Evolutionary conservation across 2,329 filamentous ascomycete genomes (phyloP).

Genomic region (Ceratocystis ficicola): DNA sequence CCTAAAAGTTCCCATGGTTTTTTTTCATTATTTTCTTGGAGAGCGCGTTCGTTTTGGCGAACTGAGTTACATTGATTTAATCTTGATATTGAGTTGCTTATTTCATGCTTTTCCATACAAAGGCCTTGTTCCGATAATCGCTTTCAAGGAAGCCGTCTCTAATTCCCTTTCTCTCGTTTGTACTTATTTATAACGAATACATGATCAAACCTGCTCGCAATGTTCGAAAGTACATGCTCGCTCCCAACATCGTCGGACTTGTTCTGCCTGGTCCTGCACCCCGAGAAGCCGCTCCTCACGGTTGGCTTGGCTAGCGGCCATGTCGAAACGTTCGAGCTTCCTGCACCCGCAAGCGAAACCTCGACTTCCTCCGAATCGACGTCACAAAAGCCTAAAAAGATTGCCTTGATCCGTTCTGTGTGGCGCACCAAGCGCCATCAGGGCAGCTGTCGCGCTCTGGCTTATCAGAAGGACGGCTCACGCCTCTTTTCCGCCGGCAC

Average conservation of each 20-base stretch:
- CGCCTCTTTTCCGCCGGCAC: constrained; percentile 56
- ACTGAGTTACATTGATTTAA: background rate
- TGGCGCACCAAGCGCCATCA: constrained; percentile 89
- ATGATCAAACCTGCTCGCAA: constrained; percentile 30
- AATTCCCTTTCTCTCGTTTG: background rate
- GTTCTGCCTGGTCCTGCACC: constrained; percentile 80
- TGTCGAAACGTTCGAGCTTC: constrained; percentile 70
- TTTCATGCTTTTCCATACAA: background rate
- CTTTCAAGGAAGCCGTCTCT: background rate
- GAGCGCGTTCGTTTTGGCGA: background rate
- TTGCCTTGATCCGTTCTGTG: constrained; percentile 53
- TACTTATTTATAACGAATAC: background rate
- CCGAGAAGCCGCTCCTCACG: constrained; percentile 68
- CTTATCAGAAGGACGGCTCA: constrained; percentile 66
- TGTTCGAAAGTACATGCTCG: constrained; percentile 88
- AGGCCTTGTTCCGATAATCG: background rate
- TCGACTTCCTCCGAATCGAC: constrained; percentile 36
- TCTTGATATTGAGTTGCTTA: background rate
- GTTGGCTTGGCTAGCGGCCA: constrained; percentile 77
- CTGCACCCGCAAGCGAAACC: constrained; percentile 29
- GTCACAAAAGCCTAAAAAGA: constrained; percentile 49
- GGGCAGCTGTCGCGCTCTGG: constrained; percentile 76
- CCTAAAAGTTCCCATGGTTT: constrained; percentile 18
- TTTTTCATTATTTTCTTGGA: background rate
- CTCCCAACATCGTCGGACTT: constrained; percentile 76